phyloP scores from a whole-genome alignment of 345 rosid species.

The Odontarrhena argentea region DNA sequence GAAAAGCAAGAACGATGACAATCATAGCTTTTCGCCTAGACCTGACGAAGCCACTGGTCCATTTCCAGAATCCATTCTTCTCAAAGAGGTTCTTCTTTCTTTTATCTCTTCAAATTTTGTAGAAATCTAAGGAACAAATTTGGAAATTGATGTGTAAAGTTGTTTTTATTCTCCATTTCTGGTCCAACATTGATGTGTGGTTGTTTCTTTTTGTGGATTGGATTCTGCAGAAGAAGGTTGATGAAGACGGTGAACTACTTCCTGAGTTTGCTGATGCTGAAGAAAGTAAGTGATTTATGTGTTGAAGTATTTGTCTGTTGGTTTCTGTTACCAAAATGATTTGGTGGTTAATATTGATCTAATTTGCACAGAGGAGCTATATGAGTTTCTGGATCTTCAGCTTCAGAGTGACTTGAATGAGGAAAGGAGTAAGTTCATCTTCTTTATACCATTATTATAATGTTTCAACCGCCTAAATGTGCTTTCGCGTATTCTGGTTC shows the following conservation, averaged over 20 bases:
- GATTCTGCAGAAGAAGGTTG: conserved; percentile 71
- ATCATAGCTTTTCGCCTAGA: conserved; percentile 55
- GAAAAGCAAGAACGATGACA: conserved; percentile 52
- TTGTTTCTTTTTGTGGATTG: background rate
- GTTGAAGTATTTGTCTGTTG: background rate
- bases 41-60: conserved; percentile 71
- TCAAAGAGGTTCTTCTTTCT: conserved; percentile 59
- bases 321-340: background rate
- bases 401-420: conserved; percentile 71
- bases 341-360: conserved; percentile 10
- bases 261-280: conserved; percentile 91
- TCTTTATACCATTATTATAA: background rate
- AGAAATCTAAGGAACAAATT: background rate
- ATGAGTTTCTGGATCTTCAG: conserved; percentile 74
- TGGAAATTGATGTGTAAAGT: background rate
- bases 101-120: background rate
- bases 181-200: background rate
- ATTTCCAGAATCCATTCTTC: conserved; percentile 87
- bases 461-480: background rate
- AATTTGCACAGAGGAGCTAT: conserved; percentile 66
- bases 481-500: background rate
- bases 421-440: conserved; percentile 61
- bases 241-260: conserved; percentile 72
- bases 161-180: background rate
- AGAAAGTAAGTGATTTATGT: conserved; percentile 54